Conservation (phyloP, 2,329 filamentous ascomycete species). For the Sarocladiaceae sp. region DNA sequence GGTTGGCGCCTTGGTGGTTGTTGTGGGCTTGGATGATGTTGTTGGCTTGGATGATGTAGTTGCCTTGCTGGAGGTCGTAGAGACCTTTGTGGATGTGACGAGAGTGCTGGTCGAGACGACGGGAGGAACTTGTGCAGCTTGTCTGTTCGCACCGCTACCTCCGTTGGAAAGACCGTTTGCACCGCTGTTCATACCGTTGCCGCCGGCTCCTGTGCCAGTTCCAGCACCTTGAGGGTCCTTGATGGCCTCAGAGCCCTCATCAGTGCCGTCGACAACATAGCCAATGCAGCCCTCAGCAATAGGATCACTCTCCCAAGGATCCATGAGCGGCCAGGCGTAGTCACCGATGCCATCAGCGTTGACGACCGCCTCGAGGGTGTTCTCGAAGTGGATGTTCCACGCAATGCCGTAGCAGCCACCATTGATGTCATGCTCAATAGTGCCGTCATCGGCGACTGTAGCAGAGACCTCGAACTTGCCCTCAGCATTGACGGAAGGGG, state of each 20-base stretch:
- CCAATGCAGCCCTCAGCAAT: constrained; percentile 11
- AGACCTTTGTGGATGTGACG: too few relatives aligned
- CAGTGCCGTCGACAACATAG: constrained; percentile 4
- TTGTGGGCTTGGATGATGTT: too few relatives aligned
- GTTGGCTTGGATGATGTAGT: too few relatives aligned
- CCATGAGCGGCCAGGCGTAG: neutral
- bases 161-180: too few relatives aligned
- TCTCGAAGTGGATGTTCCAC: neutral
- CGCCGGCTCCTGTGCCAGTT: too few relatives aligned
- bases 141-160: too few relatives aligned
- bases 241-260: neutral
- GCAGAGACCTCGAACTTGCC: neutral
- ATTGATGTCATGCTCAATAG: neutral
- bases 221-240: neutral
- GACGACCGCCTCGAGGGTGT: neutral
- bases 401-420: neutral
- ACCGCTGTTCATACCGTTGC: too few relatives aligned
- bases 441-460: neutral
- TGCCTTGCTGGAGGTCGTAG: too few relatives aligned
- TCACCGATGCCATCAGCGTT: neutral
- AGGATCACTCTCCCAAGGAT: constrained; percentile 3
- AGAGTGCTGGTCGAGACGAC: too few relatives aligned
- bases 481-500: neutral
- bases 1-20: too few relatives aligned
- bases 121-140: too few relatives aligned